Base-by-base conservation (phyloP, 192 early-diverging fungal species). In the Backusella luteola region DNA sequence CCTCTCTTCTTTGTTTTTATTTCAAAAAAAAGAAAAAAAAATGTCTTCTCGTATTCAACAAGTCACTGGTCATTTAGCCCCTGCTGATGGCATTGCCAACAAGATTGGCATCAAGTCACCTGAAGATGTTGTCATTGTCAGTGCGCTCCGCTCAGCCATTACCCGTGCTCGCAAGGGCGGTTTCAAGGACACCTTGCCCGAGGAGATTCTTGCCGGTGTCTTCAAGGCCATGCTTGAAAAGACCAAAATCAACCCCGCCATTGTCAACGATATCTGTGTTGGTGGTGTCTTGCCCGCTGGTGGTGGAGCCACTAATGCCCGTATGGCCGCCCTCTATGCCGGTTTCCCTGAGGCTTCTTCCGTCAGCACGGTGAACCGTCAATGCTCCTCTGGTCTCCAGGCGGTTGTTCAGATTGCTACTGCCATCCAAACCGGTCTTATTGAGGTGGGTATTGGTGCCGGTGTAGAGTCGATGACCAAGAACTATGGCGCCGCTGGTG, bases 391-490 rank as follows among this genome's bases (percentile, higher is more conserved):
- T 69, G 96, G 97, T 70, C 91, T 98, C 34, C 94, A 96, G 70
- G 95, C 97, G 19, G 92, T 93, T 67, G 94, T 89, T 69, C 87
- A 92, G 80, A 93, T 97, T 73, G 97, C 95, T 35, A 89, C 92
- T 74, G 92, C 91, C 66, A 97, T 98, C 85, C 91, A 92, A 83
- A 84, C 92, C 35, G 97, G 96, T 69, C 88, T 91, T 86, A 96
- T 97, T 76, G 94, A 96, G 78, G 86, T 94, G 69, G 97, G 97
- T 75, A 96, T 98, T 78, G 95, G 96, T 67, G 95, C 95, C 63
- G 96, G 95, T 82, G 94, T 97, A 29, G 96, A 96, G 80, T 94
- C 93, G 85, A 97, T 97, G 96, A 91, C 94, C 74, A 88, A 93
- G 82, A 91, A 95, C 85, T 96, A 97, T 77, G 92, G 92, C 21